Percentiles rank a stretch among this genome's conserved stretches.
These are phyloP conservation scores for Funneliformis mosseae DNA, from an alignment of 192 early-diverging fungal species.

Conservation along the genomic window DNA sequence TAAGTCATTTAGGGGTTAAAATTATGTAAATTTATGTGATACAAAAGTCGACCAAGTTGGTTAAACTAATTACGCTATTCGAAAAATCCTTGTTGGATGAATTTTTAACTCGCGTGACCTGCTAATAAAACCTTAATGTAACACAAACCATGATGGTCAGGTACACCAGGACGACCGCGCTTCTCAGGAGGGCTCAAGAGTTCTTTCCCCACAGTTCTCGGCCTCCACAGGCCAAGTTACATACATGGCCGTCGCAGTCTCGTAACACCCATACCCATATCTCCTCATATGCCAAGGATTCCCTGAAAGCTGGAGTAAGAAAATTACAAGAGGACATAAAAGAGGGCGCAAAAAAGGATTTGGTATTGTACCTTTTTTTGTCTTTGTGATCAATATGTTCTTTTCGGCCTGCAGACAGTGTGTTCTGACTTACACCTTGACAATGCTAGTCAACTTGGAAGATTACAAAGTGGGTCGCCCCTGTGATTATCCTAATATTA, in stretches of 20 bases:
- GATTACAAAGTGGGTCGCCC: neutral
- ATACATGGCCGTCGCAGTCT: constrained; percentile 15
- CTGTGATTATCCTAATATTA: neutral
- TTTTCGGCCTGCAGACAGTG: constrained; percentile 5
- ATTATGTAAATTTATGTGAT: too few relatives aligned
- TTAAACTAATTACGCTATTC: too few relatives aligned
- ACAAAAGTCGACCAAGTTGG: too few relatives aligned
- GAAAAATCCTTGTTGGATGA: too few relatives aligned
- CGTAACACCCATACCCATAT: neutral
- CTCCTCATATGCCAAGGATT: constrained; percentile 22
- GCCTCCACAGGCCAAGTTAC: constrained; percentile 13
- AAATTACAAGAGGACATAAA: constrained; percentile 19
- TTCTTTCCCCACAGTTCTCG: constrained; percentile 9
- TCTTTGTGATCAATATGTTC: constrained; percentile 19
- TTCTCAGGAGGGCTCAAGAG: constrained; percentile 21
- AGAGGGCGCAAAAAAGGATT: constrained; percentile 7
- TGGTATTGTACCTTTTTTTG: constrained; percentile 14
- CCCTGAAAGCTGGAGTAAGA: constrained; percentile 17
- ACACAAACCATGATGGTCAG: neutral
- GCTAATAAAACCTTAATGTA: too few relatives aligned
- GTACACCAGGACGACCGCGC: constrained; percentile 1
- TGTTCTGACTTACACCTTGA: constrained; percentile 24
- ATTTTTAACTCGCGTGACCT: too few relatives aligned
- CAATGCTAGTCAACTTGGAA: constrained; percentile 5
- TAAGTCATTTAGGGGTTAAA: too few relatives aligned